A percentile compares a stretch with the other conserved stretches of the same genome.
These are phyloP conservation scores for Magnusiomyces suaveolens DNA, from an alignment of 1,139 yeast species.

Conservation along the genomic window DNA sequence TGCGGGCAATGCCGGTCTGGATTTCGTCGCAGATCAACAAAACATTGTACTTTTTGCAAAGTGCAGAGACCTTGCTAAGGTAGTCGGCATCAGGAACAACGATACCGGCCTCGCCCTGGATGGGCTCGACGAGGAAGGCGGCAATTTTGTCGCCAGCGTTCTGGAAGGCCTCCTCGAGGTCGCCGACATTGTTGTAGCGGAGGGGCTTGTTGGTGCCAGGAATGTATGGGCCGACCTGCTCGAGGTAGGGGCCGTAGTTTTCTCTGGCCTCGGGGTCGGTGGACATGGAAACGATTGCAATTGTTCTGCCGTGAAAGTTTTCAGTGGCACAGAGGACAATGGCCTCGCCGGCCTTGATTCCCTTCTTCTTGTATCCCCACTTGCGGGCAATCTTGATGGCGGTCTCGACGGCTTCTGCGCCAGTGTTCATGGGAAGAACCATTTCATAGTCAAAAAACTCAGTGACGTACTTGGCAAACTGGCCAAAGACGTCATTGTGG, in stretches of 20 bases:
- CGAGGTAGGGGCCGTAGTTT: constrained; percentile 82
- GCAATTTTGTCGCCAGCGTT: constrained; percentile 87
- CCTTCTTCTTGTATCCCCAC: constrained; percentile 91
- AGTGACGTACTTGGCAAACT: constrained; percentile 78
- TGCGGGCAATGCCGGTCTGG: constrained; percentile 96
- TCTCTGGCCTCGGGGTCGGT: constrained; percentile 90
- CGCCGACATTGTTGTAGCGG: constrained; percentile 50
- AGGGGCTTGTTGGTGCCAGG: constrained; percentile 42
- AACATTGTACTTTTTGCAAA: constrained; percentile 77
- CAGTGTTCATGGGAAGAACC: constrained; percentile 97
- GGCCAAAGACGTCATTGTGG: constrained; percentile 80
- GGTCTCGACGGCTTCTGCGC: constrained; percentile 98
- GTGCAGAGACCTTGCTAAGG: constrained; percentile 57
- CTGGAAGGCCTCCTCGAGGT: constrained; percentile 71
- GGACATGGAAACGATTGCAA: constrained; percentile 92
- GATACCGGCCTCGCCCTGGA: constrained; percentile 98
- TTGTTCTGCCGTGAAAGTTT: constrained; percentile 93
- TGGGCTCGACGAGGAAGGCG: constrained; percentile 87
- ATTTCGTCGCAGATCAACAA: constrained; percentile 91
- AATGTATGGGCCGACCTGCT: constrained; percentile 71
- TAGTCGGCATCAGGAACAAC: constrained; percentile 86
- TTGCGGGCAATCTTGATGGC: constrained; percentile 89
- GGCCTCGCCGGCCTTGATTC: constrained; percentile 74
- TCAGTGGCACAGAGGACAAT: constrained; percentile 77
- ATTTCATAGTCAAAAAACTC: constrained; percentile 84